Base-by-base conservation (phyloP, 2,329 filamentous ascomycete species). In the Beauveria scarabaeidicola region DNA sequence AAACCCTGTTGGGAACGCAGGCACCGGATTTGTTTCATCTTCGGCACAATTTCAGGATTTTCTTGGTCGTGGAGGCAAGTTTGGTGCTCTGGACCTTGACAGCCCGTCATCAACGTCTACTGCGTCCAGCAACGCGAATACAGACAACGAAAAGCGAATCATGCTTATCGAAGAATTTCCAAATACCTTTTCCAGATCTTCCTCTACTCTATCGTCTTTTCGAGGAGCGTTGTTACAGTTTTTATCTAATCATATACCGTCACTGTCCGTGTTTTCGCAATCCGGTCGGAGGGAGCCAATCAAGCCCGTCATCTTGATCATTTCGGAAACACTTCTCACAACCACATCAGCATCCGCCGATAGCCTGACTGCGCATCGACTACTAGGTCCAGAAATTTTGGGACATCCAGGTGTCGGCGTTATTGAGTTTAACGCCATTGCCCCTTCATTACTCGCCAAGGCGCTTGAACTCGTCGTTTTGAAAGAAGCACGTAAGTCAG, bases 381-480 rank as follows among this genome's bases (percentile, higher is more conserved):
- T 99, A 19, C 82, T 99, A 3, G 94, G 95, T 0, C 87, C 91
- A 0, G 89, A 94, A 64, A 89, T 99, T 47, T 79, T 91, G 15
- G 85, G 88, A 46, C 91, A 97, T 72, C 87, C 90, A 0, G 86
- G 87, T 15, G 86, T 91, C 2, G 85, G 83, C 9, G 78, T 89
- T 5, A 90, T 99, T 64, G 92, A 96, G 64, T 99, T 97, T 75
- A 99, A 99, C 67, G 83, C 89, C 13, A 87, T 99, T 62, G 94
- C 94, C 0, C 87, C 91, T 0, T 94, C 93, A 0, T 83, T 93
- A 46, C 82, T 99, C 67, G 81, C 85, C 13, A 96, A 93, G 72
- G 93, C 93, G 1, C 76, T 99, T 5, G 89, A 94, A 59, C 72
- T 89, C 2, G 81, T 96, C 2, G 83, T 97, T 0, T 80, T 88